Evolutionary conservation across 106 monocot species (phyloP), one percentile per base, ranked within the genome.

Genomic region (Dendrobium huoshanense): DNA sequence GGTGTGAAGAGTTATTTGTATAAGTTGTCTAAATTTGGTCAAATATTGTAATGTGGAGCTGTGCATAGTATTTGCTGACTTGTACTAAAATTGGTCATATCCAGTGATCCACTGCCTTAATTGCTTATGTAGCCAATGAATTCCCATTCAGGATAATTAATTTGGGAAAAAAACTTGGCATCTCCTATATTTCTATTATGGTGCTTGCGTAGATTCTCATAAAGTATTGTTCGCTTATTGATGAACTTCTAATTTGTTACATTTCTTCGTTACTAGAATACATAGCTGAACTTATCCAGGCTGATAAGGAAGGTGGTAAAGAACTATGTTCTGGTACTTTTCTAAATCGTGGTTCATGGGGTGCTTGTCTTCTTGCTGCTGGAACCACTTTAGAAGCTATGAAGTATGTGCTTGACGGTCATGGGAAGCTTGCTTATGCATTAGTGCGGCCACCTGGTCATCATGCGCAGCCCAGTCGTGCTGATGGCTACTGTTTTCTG

Each of bases 381-480:
- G 92, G 97, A 70, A 89, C 91, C 31, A 92, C 97, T 31, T 82
- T 97, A 80, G 88, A 90, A n/a, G 90, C 94, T 70, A 89, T 92
- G 90, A 86, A 89, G 70, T 81, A 89, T 76, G 77, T 97, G 72
- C 77, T 96, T 41, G 87, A 91, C 56, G 87, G 90, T 2, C 81
- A 86, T 58, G 84, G 82, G 18, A 96, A 90, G 73, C 78, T 96
- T 45, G 86, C 92, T 17, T 96, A 94, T 79, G 92, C 96, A 7
- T 80, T 96, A 51, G 96, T 96, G 40, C 92, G 97, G 3, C 97
- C 97, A 7, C 97, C 97, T 33, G 97, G 97, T 47, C 97, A 97
- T 83, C 97, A 97, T 75, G 92, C 97, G 9, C 97, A 97, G 56
- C 97, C 97, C 22, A 86, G 84, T 78, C 84, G 40, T 22, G 97